These are phyloP conservation scores for Pythium apleroticum DNA, from an alignment of 352 stramenopile genomes.

Conservation along the genomic window DNA sequence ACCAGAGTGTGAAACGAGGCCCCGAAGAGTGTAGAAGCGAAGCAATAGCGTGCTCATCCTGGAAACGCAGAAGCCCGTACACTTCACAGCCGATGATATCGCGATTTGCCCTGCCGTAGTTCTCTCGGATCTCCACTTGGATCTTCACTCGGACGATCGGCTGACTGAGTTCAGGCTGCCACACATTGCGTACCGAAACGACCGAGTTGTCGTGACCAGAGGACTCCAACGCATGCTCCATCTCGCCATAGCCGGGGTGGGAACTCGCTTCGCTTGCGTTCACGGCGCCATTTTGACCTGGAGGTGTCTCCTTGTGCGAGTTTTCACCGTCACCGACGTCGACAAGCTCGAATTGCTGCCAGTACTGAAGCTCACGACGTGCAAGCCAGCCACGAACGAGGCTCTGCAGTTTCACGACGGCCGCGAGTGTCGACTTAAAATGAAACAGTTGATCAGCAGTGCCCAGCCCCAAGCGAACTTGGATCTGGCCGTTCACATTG, in stretches of 20 bases:
- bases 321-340: neutral
- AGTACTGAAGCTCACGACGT: conserved; percentile 10
- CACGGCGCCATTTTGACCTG: neutral
- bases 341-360: conserved; percentile 19
- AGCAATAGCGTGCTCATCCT: neutral
- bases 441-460: conserved; percentile 59
- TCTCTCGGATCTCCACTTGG: conserved; percentile 18
- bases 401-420: conserved; percentile 38
- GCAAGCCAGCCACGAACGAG: conserved; percentile 29
- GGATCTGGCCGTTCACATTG: conserved; percentile 32
- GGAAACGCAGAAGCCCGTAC: conserved; percentile 34
- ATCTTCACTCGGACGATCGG: conserved; percentile 17
- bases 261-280: neutral
- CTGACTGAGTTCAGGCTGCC: neutral
- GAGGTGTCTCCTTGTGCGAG: neutral
- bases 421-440: conserved; percentile 29
- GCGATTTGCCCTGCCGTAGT: neutral
- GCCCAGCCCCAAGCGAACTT: conserved; percentile 37
- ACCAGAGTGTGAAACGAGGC: conserved; percentile 53
- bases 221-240: neutral
- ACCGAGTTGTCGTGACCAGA: neutral
- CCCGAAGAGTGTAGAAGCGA: neutral
- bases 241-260: neutral
- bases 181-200: neutral
- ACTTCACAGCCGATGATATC: conserved; percentile 41